Percentiles rank a stretch among this genome's conserved stretches.
Evolutionary conservation across 2,329 filamentous ascomycete species (phyloP).

Genomic region (Xylariaceae sp.): DNA sequence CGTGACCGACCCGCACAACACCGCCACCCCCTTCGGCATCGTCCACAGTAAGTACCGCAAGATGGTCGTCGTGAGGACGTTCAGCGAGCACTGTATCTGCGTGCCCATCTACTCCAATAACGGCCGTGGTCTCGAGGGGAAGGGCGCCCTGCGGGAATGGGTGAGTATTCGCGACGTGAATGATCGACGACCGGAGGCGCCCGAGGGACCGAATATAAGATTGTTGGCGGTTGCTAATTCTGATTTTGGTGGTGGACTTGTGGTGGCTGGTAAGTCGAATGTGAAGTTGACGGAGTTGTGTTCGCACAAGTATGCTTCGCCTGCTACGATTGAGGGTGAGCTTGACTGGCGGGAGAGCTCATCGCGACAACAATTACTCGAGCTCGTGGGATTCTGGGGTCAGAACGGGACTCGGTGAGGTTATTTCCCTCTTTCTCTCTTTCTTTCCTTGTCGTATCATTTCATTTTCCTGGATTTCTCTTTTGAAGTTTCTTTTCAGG

Average conservation of each 20-base stretch:
- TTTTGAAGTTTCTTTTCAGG: no score
- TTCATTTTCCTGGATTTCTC: no score
- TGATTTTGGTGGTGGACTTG: background rate
- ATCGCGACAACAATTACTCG: slow-evolving; percentile 4
- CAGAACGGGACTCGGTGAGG: background rate
- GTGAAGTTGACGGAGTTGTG: slow-evolving; percentile 22
- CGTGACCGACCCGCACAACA: slow-evolving; percentile 21
- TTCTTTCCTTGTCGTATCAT: background rate
- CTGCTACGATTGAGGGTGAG: slow-evolving; percentile 24
- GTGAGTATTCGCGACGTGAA: slow-evolving; percentile 23
- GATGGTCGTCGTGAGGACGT: slow-evolving; percentile 24
- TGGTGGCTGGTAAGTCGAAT: slow-evolving; percentile 17
- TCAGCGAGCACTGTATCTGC: slow-evolving; percentile 21
- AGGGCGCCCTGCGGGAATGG: slow-evolving; percentile 17
- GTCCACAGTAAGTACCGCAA: slow-evolving; percentile 27
- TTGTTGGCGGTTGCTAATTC: slow-evolving; percentile 12
- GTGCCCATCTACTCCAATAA: slow-evolving; percentile 26
- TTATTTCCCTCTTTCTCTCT: background rate
- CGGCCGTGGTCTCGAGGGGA: slow-evolving; percentile 20
- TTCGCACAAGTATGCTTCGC: slow-evolving; percentile 20
- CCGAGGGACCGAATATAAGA: slow-evolving; percentile 15
- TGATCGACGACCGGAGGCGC: slow-evolving; percentile 4
- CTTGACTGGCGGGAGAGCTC: background rate
- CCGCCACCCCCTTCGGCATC: slow-evolving; percentile 24
- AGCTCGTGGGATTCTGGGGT: background rate